These are phyloP conservation scores for Spiromastix sp. DNA, from an alignment of 2,329 filamentous ascomycete species.

Conservation along the genomic window DNA sequence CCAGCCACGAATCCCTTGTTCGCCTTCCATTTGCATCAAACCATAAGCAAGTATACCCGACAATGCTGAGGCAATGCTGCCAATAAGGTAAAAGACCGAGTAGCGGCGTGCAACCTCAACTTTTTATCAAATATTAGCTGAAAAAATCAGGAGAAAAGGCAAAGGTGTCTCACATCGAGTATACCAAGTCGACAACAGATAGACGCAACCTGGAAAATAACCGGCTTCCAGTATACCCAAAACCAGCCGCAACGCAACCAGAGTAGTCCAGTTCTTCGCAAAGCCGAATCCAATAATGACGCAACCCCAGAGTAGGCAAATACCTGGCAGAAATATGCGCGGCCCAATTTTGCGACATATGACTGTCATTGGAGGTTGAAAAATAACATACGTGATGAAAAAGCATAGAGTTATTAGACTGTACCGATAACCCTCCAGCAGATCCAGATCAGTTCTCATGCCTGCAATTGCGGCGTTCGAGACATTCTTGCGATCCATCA, in stretches of 20 bases:
- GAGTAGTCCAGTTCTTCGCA: conserved; percentile 38
- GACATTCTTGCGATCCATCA: conserved; percentile 70
- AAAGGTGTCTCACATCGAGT: conserved; percentile 43
- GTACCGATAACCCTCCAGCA: conserved; percentile 18
- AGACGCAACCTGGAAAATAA: conserved; percentile 58
- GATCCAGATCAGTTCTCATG: conserved; percentile 16
- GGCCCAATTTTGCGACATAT: conserved; percentile 55
- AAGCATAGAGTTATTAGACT: conserved; percentile 60
- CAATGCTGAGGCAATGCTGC: conserved; percentile 31
- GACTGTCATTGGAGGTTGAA: conserved; percentile 62
- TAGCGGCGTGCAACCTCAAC: conserved; percentile 29
- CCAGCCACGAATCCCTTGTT: conserved; percentile 17
- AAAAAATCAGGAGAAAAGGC: conserved; percentile 8
- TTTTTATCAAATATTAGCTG: background rate
- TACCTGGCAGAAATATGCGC: conserved; percentile 18
- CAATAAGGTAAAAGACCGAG: conserved; percentile 36
- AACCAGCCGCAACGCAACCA: conserved; percentile 48
- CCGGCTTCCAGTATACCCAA: conserved; percentile 54
- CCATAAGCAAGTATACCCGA: conserved; percentile 30
- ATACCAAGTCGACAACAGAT: conserved; percentile 59
- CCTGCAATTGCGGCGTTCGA: conserved; percentile 60
- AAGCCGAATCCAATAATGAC: conserved; percentile 48
- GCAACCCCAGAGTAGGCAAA: conserved; percentile 15
- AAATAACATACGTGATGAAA: conserved; percentile 62
- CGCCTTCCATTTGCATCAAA: conserved; percentile 20